Evolutionary conservation across 2,329 filamentous ascomycete species (phyloP), one percentile per base, ranked within the genome.

Genomic region (Calonectria pseudoturangicola): DNA sequence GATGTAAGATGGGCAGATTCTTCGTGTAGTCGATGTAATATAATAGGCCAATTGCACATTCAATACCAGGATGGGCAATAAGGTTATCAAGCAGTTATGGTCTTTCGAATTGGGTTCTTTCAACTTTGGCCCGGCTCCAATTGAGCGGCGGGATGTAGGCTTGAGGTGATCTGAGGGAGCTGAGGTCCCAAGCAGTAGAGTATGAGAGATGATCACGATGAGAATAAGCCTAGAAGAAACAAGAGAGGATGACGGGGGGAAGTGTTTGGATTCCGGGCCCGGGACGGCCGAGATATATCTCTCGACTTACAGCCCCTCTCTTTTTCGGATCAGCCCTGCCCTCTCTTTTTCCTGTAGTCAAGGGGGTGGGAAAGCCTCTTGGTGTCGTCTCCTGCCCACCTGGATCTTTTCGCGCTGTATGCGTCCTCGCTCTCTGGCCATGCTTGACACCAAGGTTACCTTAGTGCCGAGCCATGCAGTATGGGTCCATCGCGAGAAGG

Each of bases 271-370:
- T 66, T 64, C 73, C 73, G 75, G 76, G 65, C 70, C 68, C 67
- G 74, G 75, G 60, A 63, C 48, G 66, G 70, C 41, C 68, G 76
- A 79, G 78, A 80, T 80, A 80, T 80, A 80, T 80, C 78, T 72
- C 69, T 75, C 71, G 68, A 62, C 63, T 36, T 65, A 48, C 58
- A 47, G 62, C 60, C 64, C 51, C 47, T 45, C 39, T 54, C 48
- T 65, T 45, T 63, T 33, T 39, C 18, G 47, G 43, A 73, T 73
- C 71, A 73, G 66, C 62, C 50, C 66, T 65, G 51, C 25, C 70
- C 60, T 63, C 58, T 56, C 58, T 43, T 73, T 73, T 68, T 58
- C 30, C 54, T n/a, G 30, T 70, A 30, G 33, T 27, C 63, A 66
- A 41, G 50, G 56, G 33, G 51, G 68, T 45, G n/a, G 15, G 13